Conservation (phyloP, 306 rosid species). For the Castanea sativa region DNA sequence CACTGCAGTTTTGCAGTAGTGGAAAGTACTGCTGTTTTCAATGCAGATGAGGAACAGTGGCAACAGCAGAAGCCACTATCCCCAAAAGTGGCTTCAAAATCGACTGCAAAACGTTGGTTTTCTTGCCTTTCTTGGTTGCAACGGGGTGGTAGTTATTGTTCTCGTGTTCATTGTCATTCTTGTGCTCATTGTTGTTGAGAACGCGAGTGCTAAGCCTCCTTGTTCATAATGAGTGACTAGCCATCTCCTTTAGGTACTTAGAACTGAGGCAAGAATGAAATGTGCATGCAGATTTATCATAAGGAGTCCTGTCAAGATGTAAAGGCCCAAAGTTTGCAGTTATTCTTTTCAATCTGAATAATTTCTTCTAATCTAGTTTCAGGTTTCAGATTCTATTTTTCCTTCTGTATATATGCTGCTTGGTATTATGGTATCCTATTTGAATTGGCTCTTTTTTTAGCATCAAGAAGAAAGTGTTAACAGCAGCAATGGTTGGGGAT, state of each 20-base stretch:
- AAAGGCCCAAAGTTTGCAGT: background rate
- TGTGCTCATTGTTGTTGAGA: slow-evolving; percentile 26
- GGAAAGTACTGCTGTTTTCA: slow-evolving; percentile 7
- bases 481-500: background rate
- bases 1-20: slow-evolving; percentile 47
- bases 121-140: slow-evolving; percentile 19
- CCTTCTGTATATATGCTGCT: background rate
- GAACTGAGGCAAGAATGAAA: slow-evolving; percentile 17
- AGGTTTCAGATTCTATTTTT: background rate
- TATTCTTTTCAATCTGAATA: background rate
- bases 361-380: background rate
- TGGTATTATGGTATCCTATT: background rate
- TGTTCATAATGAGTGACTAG: slow-evolving; percentile 2
- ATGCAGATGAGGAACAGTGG: slow-evolving; percentile 18
- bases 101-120: slow-evolving; percentile 21
- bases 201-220: slow-evolving; percentile 19
- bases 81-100: slow-evolving; percentile 7
- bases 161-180: background rate
- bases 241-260: slow-evolving; percentile 16
- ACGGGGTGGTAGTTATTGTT: too few species aligned
- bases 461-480: background rate
- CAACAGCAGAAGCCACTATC: slow-evolving; percentile 16
- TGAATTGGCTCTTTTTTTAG: background rate
- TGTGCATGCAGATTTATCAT: slow-evolving; percentile 1
- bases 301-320: background rate